Conservation (phyloP, 176 grass and related monocot genomes). For the Olyra latifolia region DNA sequence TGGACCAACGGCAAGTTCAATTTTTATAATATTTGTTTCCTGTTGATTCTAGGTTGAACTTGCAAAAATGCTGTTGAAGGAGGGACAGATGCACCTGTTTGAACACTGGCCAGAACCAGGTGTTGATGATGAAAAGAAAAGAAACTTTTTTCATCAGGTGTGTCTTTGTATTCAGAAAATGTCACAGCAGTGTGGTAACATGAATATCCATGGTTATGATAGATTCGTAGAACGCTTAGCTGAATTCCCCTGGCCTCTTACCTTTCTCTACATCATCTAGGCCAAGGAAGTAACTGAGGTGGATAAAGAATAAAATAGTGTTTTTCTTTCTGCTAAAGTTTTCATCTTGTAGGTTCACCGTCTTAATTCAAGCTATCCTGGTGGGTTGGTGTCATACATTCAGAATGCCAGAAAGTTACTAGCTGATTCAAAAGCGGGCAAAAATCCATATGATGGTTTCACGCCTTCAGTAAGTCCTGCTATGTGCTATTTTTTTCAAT, state of each 20-base stretch:
- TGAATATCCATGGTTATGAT: not conserved
- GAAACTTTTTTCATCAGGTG: conserved; percentile 81
- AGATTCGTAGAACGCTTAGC: not conserved
- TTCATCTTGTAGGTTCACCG: conserved; percentile 36
- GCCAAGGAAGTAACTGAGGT: not conserved
- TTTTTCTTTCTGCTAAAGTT: not conserved
- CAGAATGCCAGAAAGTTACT: conserved; percentile 86
- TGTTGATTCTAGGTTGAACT: conserved; percentile 53
- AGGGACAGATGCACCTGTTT: conserved; percentile 76
- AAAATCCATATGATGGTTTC: conserved; percentile 94
- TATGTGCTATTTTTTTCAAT: not conserved
- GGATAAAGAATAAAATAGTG: not conserved
- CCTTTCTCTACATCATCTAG: not conserved
- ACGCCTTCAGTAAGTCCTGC: conserved; percentile 72
- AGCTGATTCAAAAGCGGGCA: conserved; percentile 84
- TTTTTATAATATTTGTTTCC: conserved; percentile 9
- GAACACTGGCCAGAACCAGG: conserved; percentile 74
- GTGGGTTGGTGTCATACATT: conserved; percentile 72
- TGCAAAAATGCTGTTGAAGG: conserved; percentile 64
- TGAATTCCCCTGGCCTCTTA: not conserved
- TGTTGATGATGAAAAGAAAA: conserved; percentile 68
- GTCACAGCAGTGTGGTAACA: not conserved
- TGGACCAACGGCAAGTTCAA: not conserved
- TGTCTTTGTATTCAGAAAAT: conserved; percentile 7
- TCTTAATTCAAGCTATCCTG: conserved; percentile 92